A percentile compares a stretch with the other conserved stretches of the same genome.
These are phyloP conservation scores for Vitis hybrid DNA, from an alignment of 177 flowering plant species.

Conservation along the genomic window DNA sequence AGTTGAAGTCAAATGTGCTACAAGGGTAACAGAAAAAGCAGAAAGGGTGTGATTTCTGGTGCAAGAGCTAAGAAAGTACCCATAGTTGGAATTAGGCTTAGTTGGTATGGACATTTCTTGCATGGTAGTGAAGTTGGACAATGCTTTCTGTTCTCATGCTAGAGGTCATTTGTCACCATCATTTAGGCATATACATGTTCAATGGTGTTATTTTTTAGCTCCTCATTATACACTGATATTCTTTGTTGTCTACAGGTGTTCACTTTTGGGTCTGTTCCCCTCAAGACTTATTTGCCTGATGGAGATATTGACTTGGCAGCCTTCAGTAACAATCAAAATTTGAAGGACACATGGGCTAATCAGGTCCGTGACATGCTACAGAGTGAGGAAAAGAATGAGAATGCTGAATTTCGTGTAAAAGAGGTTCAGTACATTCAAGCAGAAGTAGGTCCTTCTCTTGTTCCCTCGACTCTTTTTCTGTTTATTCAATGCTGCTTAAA, in stretches of 20 bases:
- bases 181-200: not conserved
- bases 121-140: not conserved
- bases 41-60: too few relatives aligned
- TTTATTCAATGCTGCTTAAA: not conserved
- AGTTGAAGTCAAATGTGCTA: too few relatives aligned
- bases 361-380: conserved; percentile 80
- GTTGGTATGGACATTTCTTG: not conserved
- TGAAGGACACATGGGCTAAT: conserved; percentile 89
- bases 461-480: not conserved
- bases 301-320: conserved; percentile 93
- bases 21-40: too few relatives aligned
- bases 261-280: conserved; percentile 95
- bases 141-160: not conserved
- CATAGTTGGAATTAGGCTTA: too few relatives aligned
- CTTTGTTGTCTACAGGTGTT: conserved; percentile 56
- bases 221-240: not conserved
- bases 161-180: not conserved
- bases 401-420: conserved; percentile 90
- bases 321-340: conserved; percentile 60
- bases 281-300: conserved; percentile 96
- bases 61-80: too few relatives aligned
- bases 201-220: not conserved
- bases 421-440: conserved; percentile 99
- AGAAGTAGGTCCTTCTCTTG: conserved; percentile 52
- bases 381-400: conserved; percentile 87